Evolutionary conservation across 306 rosid species (phyloP), one percentile per base, ranked within the genome.

Genomic region (Fagus crenata): DNA sequence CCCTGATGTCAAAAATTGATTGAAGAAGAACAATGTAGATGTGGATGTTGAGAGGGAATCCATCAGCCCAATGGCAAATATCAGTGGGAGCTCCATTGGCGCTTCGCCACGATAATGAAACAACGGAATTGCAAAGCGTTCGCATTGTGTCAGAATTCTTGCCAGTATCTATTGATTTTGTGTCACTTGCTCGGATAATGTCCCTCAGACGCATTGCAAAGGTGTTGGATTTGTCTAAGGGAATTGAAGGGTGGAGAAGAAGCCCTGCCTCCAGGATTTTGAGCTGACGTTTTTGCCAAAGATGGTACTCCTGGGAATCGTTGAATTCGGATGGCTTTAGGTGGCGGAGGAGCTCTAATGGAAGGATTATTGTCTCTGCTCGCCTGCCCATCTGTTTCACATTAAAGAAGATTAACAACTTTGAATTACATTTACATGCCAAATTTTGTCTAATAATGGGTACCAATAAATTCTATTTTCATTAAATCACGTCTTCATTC

Each of bases 41-140:
- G 77, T 89, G 90, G 67, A 91, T 64, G 88, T 88, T 95, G 69
- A 95, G 43, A 32, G 99, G 99, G 82, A 74, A 92, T 4, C 99
- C 99, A 71, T 95, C 97, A 13, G 95, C 98, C 98, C 99, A 95
- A 40, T 92, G 99, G 28, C 98, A 91, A n/a, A 90, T 86, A 69
- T 95, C 98, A 32, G 97, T 79, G 3, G 97, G 90, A 15, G 83
- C 84, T 1, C 97, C 96, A n/a, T 85, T 89, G 53, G 86, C 41
- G 73, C 93, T 88, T 33, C 97, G 86, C 99, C 99, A 95, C 1
- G 99, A 86, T 14, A 95, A 79, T 12, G 99, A 95, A 40, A 92
- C 99, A 0, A 91, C 93, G 0, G 99, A 87, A 60, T 95, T 95
- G 86, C 85, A 82, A 15, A 95, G 97, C 41, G 93, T 89, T 56